Conservation (phyloP, 192 early-diverging fungal species). For the Rhizophagus clarus region DNA sequence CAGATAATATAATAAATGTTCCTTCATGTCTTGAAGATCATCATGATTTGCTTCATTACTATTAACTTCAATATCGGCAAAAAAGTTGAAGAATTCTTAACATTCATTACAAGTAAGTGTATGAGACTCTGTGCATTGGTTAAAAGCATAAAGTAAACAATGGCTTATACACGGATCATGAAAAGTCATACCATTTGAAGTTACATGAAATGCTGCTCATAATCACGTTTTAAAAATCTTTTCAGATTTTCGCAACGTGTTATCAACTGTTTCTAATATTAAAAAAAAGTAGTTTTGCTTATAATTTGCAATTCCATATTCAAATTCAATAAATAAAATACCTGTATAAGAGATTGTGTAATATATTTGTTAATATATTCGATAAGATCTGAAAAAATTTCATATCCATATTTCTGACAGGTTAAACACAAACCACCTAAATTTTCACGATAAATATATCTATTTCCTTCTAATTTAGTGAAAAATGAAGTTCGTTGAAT, state of each 20-base stretch:
- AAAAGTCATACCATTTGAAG: not conserved
- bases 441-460: constrained; percentile 5
- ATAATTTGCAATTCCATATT: not conserved
- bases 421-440: no score
- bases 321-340: not conserved
- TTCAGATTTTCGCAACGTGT: not conserved
- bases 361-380: not conserved
- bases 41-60: not conserved
- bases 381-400: not conserved
- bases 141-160: constrained; percentile 13
- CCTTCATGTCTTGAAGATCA: not conserved
- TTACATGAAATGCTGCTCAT: not conserved
- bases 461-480: not conserved
- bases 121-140: not conserved
- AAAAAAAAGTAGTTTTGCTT: not conserved
- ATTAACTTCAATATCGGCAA: not conserved
- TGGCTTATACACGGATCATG: not conserved
- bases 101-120: not conserved
- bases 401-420: not conserved
- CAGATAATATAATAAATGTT: not conserved
- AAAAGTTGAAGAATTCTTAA: not conserved
- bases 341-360: not conserved
- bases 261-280: not conserved
- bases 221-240: not conserved
- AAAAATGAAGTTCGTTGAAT: not conserved